These are phyloP conservation scores for Kandelia obovata DNA, from an alignment of 345 rosid genomes.

Conservation along the genomic window DNA sequence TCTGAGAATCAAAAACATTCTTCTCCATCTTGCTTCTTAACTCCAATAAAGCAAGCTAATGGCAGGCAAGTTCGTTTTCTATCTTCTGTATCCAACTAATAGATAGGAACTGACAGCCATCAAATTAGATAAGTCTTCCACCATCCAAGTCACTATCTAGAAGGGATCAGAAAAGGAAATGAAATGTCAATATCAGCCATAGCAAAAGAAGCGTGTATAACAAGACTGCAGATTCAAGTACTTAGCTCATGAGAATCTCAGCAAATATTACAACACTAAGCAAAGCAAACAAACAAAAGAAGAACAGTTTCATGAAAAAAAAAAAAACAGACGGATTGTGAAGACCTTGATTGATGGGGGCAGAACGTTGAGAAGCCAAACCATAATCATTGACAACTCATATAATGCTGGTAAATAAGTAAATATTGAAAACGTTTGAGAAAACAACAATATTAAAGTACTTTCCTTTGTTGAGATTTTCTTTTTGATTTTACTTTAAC, in stretches of 20 bases:
- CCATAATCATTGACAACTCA: conserved; percentile 3
- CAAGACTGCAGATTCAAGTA: conserved; percentile 8
- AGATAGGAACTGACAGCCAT: conserved; percentile 1
- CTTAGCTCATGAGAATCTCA: conserved; percentile 14
- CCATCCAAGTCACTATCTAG: conserved; percentile 11
- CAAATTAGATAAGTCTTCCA: conserved; percentile 4
- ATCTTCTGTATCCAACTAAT: conserved; percentile 23
- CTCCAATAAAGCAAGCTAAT: conserved; percentile 12
- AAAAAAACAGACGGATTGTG: not conserved
- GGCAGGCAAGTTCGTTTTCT: conserved; percentile 18
- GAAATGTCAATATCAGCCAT: conserved; percentile 20
- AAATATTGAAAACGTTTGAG: not conserved
- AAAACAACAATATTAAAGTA: not conserved
- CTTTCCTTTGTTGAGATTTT: not conserved
- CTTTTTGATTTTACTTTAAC: conserved; percentile 4
- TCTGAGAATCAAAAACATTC: conserved; percentile 27
- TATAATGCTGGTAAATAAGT: not conserved
- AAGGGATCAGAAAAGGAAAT: conserved; percentile 29
- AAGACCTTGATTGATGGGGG: not conserved
- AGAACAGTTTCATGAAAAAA: not conserved
- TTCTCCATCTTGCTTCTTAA: conserved; percentile 47
- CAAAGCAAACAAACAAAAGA: not conserved
- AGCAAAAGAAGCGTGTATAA: not conserved
- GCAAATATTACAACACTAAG: not conserved
- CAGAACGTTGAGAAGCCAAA: not conserved